Conservation (phyloP, 2,329 filamentous ascomycete species). For the Neonectria neomacrospora region DNA sequence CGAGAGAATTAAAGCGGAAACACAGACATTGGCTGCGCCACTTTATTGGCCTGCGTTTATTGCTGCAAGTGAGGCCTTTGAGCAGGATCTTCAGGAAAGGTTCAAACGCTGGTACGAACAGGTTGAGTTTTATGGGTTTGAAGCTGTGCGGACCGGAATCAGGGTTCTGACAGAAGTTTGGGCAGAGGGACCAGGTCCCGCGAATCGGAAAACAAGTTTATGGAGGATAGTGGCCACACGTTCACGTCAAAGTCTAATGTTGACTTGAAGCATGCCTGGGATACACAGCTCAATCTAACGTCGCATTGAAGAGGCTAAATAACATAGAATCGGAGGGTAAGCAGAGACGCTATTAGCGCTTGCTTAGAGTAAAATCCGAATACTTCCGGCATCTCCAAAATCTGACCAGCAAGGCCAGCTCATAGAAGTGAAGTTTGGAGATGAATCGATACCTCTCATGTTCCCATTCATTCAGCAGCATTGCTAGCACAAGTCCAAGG, state of each 20-base stretch:
- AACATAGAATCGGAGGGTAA: not conserved
- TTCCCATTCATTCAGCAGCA: constrained; percentile 30
- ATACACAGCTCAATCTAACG: not conserved
- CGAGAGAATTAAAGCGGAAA: constrained; percentile 37
- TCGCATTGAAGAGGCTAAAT: not conserved
- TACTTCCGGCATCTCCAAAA: not conserved
- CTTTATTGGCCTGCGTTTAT: constrained; percentile 43
- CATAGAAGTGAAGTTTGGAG: not conserved
- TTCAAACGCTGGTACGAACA: constrained; percentile 39
- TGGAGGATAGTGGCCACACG: constrained; percentile 21
- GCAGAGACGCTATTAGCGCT: not conserved
- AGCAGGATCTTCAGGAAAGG: constrained; percentile 29
- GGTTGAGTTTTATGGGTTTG: constrained; percentile 39
- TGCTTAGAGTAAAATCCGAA: not conserved
- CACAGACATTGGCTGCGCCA: constrained; percentile 34
- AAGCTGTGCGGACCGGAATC: constrained; percentile 38
- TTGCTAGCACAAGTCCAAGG: constrained; percentile 52
- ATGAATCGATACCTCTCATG: not conserved
- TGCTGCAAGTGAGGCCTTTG: constrained; percentile 39
- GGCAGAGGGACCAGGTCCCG: constrained; percentile 26
- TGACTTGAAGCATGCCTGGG: not conserved
- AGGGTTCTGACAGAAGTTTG: constrained; percentile 38
- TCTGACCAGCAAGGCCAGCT: not conserved
- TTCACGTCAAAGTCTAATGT: constrained; percentile 11
- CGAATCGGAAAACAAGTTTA: constrained; percentile 12